Percentiles rank a stretch among this genome's conserved stretches.
These are phyloP conservation scores for Aciculoconidium aculeatum DNA, from an alignment of 805 yeast species.

Conservation along the genomic window DNA sequence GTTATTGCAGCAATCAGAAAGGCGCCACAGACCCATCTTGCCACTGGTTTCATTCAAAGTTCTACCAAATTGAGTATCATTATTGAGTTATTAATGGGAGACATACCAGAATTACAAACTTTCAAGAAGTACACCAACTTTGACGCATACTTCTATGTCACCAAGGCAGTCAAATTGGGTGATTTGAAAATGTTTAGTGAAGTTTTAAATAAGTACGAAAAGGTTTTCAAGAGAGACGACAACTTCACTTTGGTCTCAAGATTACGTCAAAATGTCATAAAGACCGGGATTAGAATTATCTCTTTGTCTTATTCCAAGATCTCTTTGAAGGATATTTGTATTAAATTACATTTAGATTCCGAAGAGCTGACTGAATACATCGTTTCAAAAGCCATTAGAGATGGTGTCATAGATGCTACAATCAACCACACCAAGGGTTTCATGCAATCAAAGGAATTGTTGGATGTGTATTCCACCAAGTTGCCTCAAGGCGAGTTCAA, in stretches of 20 bases:
- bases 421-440: slow-evolving; percentile 87
- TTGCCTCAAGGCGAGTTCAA: slow-evolving; percentile 86
- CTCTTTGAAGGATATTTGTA: slow-evolving; percentile 88
- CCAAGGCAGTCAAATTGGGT: slow-evolving; percentile 89
- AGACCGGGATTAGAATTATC: slow-evolving; percentile 93
- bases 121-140: slow-evolving; percentile 64
- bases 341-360: slow-evolving; percentile 83
- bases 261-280: slow-evolving; percentile 93
- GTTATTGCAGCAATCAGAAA: slow-evolving; percentile 94
- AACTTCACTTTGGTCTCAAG: slow-evolving; percentile 81
- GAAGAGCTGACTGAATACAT: slow-evolving; percentile 97
- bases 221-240: slow-evolving; percentile 63
- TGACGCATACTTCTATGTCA: slow-evolving; percentile 77
- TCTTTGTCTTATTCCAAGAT: slow-evolving; percentile 87
- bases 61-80: slow-evolving; percentile 84
- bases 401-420: slow-evolving; percentile 93
- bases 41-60: slow-evolving; percentile 82
- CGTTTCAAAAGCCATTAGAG: slow-evolving; percentile 93
- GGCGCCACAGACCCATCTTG: slow-evolving; percentile 84
- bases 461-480: slow-evolving; percentile 80
- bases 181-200: slow-evolving; percentile 77
- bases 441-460: slow-evolving; percentile 83
- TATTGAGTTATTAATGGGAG: slow-evolving; percentile 93
- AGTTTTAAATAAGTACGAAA: slow-evolving; percentile 59
- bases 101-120: slow-evolving; percentile 81